These are phyloP conservation scores for Pholiota conissans DNA, from an alignment of 768 basidiomycete genomes.

Conservation along the genomic window DNA sequence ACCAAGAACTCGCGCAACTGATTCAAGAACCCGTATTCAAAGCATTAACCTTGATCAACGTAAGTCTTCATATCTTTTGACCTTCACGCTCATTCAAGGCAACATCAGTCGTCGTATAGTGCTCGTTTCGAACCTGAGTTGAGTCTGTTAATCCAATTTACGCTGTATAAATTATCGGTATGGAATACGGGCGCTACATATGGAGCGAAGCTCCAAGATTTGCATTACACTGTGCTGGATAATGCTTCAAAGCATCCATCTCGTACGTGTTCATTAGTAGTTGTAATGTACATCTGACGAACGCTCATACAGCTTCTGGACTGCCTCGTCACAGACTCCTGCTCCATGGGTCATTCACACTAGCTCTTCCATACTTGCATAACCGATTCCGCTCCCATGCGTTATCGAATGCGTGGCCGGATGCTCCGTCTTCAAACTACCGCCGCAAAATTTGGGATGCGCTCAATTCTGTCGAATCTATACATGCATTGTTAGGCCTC, in stretches of 20 bases:
- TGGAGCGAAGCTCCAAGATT: conserved; percentile 79
- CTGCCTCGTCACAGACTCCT: conserved; percentile 62
- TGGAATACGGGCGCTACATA: conserved; percentile 83
- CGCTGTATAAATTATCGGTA: conserved; percentile 79
- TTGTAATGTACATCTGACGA: conserved; percentile 8
- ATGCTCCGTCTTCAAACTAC: conserved; percentile 78
- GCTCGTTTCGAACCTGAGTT: conserved; percentile 75
- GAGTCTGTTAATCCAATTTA: conserved; percentile 62
- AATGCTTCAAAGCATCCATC: conserved; percentile 23
- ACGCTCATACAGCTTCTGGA: conserved; percentile 50
- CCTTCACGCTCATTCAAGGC: conserved; percentile 9
- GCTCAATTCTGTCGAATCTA: conserved; percentile 66
- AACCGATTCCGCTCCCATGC: conserved; percentile 72
- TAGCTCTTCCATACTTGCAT: conserved; percentile 79
- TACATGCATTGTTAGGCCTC: conserved; percentile 61
- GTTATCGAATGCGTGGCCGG: conserved; percentile 87
- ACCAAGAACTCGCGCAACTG: conserved; percentile 81
- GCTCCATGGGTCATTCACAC: conserved; percentile 69
- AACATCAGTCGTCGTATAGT: conserved; percentile 52
- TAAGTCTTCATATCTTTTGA: conserved; percentile 34
- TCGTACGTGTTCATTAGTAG: conserved; percentile 31
- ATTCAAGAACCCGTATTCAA: conserved; percentile 80
- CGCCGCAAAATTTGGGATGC: conserved; percentile 73
- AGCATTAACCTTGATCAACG: conserved; percentile 67
- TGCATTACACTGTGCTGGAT: conserved; percentile 52